Evolutionary conservation across 345 rosid genomes (phyloP).

Genomic region (Erysimum cheiranthoides): DNA sequence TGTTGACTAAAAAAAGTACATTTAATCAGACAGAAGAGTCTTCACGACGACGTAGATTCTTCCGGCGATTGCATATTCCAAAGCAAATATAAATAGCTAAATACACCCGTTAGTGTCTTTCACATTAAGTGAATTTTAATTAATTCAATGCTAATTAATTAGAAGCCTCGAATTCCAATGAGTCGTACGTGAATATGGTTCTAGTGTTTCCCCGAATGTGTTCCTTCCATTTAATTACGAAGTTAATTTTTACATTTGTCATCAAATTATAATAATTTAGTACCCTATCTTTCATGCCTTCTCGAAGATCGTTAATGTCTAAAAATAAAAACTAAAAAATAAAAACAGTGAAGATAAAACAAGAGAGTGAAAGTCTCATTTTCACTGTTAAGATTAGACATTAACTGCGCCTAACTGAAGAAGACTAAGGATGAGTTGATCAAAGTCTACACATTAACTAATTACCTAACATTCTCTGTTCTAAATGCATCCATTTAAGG

Average conservation of each 20-base stretch:
- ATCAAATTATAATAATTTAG: background rate
- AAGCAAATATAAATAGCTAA: background rate
- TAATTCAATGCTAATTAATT: conserved; percentile 1
- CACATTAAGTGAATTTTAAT: too few species aligned
- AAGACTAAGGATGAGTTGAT: conserved; percentile 22
- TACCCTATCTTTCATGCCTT: background rate
- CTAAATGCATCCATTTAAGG: conserved; percentile 20
- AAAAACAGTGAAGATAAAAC: background rate
- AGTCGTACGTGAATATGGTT: conserved; percentile 21
- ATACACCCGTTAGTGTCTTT: too few species aligned
- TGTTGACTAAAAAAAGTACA: conserved; percentile 26
- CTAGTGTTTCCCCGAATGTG: conserved; percentile 19
- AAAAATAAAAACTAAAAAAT: too few species aligned
- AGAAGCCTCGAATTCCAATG: conserved; percentile 14
- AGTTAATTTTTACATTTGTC: conserved; percentile 5
- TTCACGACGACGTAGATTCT: conserved; percentile 28
- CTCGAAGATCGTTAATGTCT: background rate
- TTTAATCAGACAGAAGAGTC: conserved; percentile 32
- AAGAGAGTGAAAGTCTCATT: conserved; percentile 5
- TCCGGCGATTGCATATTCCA: conserved; percentile 30
- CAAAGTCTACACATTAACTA: conserved; percentile 30
- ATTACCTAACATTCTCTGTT: conserved; percentile 39
- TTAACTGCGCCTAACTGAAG: conserved; percentile 36
- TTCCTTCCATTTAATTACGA: background rate
- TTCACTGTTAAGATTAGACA: conserved; percentile 33